phyloP scores from a whole-genome alignment of 176 grass and related monocot genomes.

The Calamus simplicifolius region DNA sequence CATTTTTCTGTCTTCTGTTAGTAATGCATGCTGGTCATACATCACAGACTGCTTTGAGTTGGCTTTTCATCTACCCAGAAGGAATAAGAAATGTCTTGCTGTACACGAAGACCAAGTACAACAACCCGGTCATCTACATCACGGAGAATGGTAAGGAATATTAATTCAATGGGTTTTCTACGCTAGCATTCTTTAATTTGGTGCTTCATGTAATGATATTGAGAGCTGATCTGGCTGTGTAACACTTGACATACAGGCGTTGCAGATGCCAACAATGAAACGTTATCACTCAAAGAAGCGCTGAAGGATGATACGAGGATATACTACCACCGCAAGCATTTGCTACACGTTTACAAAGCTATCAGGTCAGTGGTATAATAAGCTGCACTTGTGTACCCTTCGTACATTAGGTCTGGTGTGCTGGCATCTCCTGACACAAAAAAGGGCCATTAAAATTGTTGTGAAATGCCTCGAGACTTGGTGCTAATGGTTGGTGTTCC shows the following conservation, averaged over 20 bases:
- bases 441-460: no score
- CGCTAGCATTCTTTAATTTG: no score
- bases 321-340: constrained; percentile 30
- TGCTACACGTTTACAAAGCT: constrained; percentile 27
- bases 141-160: constrained; percentile 25
- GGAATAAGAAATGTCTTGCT: constrained; percentile 27
- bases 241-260: constrained; percentile 5
- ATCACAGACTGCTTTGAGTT: constrained; percentile 6
- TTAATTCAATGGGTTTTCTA: no score
- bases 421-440: no score
- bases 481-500: no score
- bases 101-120: constrained; percentile 24
- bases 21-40: not conserved
- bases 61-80: constrained; percentile 33
- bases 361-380: constrained; percentile 26
- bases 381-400: no score
- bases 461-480: no score
- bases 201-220: no score
- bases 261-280: constrained; percentile 30
- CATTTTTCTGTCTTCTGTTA: no score
- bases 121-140: constrained; percentile 38
- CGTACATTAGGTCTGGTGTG: no score
- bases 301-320: constrained; percentile 39
- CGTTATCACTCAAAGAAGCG: constrained; percentile 21
- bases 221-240: no score